phyloP scores from a whole-genome alignment of 345 rosid species.

The Erysimum cheiranthoides region DNA sequence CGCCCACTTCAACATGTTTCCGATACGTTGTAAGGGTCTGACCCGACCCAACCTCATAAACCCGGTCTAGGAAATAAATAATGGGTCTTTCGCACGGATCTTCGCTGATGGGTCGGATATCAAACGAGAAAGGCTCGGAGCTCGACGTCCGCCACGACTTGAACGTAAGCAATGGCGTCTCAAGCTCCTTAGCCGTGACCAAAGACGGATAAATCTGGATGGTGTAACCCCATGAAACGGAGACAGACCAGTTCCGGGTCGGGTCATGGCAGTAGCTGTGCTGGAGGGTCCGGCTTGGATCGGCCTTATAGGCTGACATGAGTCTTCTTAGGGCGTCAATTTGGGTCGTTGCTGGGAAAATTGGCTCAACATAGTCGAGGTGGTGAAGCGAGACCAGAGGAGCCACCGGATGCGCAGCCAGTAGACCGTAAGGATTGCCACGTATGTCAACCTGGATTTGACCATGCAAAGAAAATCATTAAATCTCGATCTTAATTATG shows the following conservation, averaged over 20 bases:
- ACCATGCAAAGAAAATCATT: constrained; percentile 9
- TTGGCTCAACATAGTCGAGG: constrained; percentile 64
- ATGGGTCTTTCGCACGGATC: constrained; percentile 72
- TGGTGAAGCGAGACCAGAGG: constrained; percentile 91
- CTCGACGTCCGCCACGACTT: constrained; percentile 74
- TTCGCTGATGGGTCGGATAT: constrained; percentile 61
- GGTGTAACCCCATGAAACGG: constrained; percentile 90
- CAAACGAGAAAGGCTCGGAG: constrained; percentile 68
- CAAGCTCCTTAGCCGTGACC: constrained; percentile 62
- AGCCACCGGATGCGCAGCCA: constrained; percentile 88
- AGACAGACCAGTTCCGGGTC: constrained; percentile 68
- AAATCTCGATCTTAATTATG: constrained; percentile 12
- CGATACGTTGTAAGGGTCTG: constrained; percentile 61
- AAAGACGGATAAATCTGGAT: constrained; percentile 68
- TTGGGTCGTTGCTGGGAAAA: constrained; percentile 60
- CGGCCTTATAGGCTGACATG: constrained; percentile 52
- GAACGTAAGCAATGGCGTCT: constrained; percentile 67
- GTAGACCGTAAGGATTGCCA: constrained; percentile 75
- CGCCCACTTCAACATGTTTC: constrained; percentile 48
- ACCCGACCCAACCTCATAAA: constrained; percentile 41
- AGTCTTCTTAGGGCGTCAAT: constrained; percentile 63
- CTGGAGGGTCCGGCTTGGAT: constrained; percentile 76
- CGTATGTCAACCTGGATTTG: constrained; percentile 69
- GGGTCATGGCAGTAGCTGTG: constrained; percentile 76
- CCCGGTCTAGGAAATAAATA: constrained; percentile 65